Percentiles rank a stretch among this genome's conserved stretches.
phyloP scores from a whole-genome alignment of 805 yeast genomes.

The Priceomyces fermenticarens region DNA sequence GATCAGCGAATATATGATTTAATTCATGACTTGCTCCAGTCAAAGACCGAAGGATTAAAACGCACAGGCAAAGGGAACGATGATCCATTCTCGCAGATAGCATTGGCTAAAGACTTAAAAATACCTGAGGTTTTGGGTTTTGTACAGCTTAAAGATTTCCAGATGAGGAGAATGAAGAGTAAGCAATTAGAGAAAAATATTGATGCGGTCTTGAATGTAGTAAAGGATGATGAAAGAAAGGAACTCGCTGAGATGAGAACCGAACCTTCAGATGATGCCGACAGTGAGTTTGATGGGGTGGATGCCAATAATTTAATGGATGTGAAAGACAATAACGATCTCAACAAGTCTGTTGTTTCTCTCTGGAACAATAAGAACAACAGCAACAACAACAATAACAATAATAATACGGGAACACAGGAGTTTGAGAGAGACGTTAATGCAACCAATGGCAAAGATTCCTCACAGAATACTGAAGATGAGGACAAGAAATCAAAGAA shows the following conservation, averaged over 20 bases:
- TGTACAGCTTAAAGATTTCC: slow-evolving; percentile 63
- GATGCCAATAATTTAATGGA: slow-evolving; percentile 55
- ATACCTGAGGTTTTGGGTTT: slow-evolving; percentile 51
- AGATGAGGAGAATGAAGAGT: slow-evolving; percentile 68
- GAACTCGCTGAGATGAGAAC: slow-evolving; percentile 44
- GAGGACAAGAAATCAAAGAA: slow-evolving; percentile 45
- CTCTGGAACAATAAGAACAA: slow-evolving; percentile 50
- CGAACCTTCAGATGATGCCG: slow-evolving; percentile 22
- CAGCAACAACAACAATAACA: slow-evolving; percentile 17
- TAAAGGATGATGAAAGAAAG: slow-evolving; percentile 59
- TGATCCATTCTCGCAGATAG: slow-evolving; percentile 44
- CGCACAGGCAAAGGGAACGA: slow-evolving; percentile 24
- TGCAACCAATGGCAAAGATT: slow-evolving; percentile 10
- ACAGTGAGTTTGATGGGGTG: slow-evolving; percentile 41
- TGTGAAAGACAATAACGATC: slow-evolving; percentile 59
- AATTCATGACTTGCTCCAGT: slow-evolving; percentile 57
- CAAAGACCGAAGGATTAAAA: slow-evolving; percentile 48
- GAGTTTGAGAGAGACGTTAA: slow-evolving; percentile 2
- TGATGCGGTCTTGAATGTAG: slow-evolving; percentile 52
- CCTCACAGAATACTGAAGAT: slow-evolving; percentile 4
- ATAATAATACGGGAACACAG: slow-evolving; percentile 3
- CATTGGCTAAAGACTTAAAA: slow-evolving; percentile 59
- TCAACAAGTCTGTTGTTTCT: slow-evolving; percentile 74
- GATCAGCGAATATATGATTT: slow-evolving; percentile 58
- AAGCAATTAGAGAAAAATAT: slow-evolving; percentile 60